phyloP scores from a whole-genome alignment of 2,329 filamentous ascomycete genomes.

The Drechslera avenae region DNA sequence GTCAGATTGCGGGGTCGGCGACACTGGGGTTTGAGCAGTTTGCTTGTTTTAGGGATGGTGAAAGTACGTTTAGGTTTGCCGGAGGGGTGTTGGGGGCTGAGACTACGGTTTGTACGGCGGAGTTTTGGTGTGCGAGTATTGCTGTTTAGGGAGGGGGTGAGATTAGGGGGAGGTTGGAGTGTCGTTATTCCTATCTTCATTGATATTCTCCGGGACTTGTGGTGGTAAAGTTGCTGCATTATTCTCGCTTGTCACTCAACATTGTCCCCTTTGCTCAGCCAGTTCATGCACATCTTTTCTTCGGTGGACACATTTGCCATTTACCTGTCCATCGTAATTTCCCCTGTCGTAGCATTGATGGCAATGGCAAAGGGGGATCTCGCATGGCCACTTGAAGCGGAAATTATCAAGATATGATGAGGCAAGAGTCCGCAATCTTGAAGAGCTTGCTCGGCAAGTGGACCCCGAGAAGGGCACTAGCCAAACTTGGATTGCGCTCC shows the following conservation, averaged over 20 bases:
- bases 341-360: too few relatives aligned
- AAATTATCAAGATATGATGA: background rate
- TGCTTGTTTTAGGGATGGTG: conserved; percentile 27
- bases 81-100: conserved; percentile 6
- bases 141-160: background rate
- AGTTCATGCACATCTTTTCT: background rate
- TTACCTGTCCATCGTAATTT: too few relatives aligned
- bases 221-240: background rate
- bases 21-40: conserved; percentile 21
- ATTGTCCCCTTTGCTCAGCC: background rate
- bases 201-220: too few relatives aligned
- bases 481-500: too few relatives aligned
- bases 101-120: conserved; percentile 17
- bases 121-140: conserved; percentile 28
- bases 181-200: too few relatives aligned
- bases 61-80: conserved; percentile 13
- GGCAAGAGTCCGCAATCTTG: background rate
- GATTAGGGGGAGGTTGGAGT: background rate
- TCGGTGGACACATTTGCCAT: background rate
- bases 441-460: background rate
- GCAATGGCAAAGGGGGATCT: too few relatives aligned
- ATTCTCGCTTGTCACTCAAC: background rate
- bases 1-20: conserved; percentile 21
- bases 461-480: too few relatives aligned
- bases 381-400: background rate